Base-by-base conservation (phyloP, 305 asterid species). In the Ilex paraguariensis region DNA sequence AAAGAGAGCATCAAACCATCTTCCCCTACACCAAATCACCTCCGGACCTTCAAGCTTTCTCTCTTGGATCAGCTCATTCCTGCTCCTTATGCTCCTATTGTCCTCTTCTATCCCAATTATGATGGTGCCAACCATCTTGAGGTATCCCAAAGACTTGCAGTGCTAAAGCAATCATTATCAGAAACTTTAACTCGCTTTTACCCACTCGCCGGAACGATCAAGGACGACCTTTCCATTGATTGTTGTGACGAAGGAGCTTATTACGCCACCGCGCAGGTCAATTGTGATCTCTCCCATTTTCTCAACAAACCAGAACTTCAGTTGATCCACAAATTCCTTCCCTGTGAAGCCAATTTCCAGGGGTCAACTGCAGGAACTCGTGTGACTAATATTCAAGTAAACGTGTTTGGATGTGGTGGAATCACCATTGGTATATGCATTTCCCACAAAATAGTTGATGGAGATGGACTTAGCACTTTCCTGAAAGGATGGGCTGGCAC, bases 381-480 rank as follows among this genome's bases (percentile, higher is more conserved):
- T 3, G 83, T 82, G 55, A 73, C 95, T 0, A 90, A 84, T 49
- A 55, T 90, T 11, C 95, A 87, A 61, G 80, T 79, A 0, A 90
- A 58, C 61, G 50, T 64, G 12, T 87, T 87, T 40, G 73, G 76
- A 46, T 90, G 97, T 15, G 97, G 97, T 50, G 97, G 95, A 17
- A 75, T 90, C 14, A 85, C 92, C 5, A 68, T 90, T 46, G 95
- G 90, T 1, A 15, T 87, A 13, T 83, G 95, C 53, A 68, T 90
- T 51, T 79, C 95, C 1, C 95, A 90, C 36, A 80, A 66, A 62
- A 65, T 85, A 70, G 80, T 87, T 31, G 97, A 90, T 63, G 97
- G 95, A 36, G 55, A 76, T 52, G 88, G 82, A 7, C 68, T 87
- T 40, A 69, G 83, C 69, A 68, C 67, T 33, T 90, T 90, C 55